phyloP scores from a whole-genome alignment of 2,329 filamentous ascomycete genomes.

The Penicillium crustosum region DNA sequence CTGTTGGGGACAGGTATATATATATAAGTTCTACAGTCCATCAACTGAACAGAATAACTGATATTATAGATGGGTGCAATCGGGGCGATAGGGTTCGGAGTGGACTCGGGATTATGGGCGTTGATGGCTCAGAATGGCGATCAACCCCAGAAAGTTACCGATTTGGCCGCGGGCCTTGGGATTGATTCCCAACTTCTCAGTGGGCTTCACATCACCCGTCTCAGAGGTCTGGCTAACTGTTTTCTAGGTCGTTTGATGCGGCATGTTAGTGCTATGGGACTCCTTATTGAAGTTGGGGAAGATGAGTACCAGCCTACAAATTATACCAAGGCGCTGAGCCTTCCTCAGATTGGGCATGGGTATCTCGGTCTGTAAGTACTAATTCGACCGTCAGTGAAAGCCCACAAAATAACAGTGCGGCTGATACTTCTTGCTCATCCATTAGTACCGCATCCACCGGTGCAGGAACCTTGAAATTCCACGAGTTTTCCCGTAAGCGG shows the following conservation, averaged over 20 bases:
- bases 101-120: conserved; percentile 5
- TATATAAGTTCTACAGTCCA: neutral
- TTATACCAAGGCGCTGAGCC: conserved; percentile 1
- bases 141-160: conserved; percentile 2
- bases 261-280: conserved; percentile 25
- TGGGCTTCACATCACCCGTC: conserved; percentile 1
- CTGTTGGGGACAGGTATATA: conserved; percentile 13
- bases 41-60: neutral
- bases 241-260: conserved; percentile 31
- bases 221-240: neutral
- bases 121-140: conserved; percentile 12
- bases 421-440: neutral
- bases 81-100: neutral
- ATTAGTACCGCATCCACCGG: conserved; percentile 6
- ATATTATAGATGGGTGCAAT: neutral
- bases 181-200: conserved; percentile 18
- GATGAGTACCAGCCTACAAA: conserved; percentile 4
- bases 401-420: neutral
- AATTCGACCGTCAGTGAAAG: neutral
- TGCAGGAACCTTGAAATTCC: conserved; percentile 8
- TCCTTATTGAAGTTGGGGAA: neutral
- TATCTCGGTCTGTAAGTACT: conserved; percentile 5
- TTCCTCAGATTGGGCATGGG: conserved; percentile 5
- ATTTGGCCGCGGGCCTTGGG: conserved; percentile 3
- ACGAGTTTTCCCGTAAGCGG: conserved; percentile 10